Percentiles rank a stretch among this genome's conserved stretches.
Evolutionary conservation across 139 green algal genomes (phyloP).

Genomic region (Marvania coccoides): DNA sequence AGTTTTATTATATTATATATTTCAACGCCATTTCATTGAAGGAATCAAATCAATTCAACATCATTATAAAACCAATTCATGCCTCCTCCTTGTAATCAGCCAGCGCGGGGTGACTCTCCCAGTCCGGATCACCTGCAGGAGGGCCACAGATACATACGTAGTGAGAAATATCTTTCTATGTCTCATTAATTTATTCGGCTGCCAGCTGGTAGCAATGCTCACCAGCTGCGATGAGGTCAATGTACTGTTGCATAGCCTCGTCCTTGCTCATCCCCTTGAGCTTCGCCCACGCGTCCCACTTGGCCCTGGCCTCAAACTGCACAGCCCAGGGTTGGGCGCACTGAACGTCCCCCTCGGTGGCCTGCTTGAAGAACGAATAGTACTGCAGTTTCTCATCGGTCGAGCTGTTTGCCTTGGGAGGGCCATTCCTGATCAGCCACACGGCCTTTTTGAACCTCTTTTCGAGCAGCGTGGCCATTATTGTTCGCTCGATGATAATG

Average conservation of each 20-base stretch:
- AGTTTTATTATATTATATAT: neutral
- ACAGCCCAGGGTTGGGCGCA: slow-evolving; percentile 47
- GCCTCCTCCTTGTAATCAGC: slow-evolving; percentile 37
- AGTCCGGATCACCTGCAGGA: slow-evolving; percentile 35
- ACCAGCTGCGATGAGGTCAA: slow-evolving; percentile 39
- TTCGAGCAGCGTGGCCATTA: slow-evolving; percentile 27
- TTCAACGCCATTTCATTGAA: neutral
- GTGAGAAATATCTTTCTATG: neutral
- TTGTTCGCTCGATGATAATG: too few relatives aligned
- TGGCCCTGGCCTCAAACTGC: slow-evolving; percentile 57
- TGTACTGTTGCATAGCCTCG: slow-evolving; percentile 67
- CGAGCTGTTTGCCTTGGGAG: slow-evolving; percentile 27
- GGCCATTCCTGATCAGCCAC: slow-evolving; percentile 59
- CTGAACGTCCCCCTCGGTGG: slow-evolving; percentile 52
- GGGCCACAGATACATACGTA: neutral
- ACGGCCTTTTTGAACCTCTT: slow-evolving; percentile 51
- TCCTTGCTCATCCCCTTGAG: slow-evolving; percentile 64
- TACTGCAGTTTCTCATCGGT: slow-evolving; percentile 56
- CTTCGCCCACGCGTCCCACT: slow-evolving; percentile 63
- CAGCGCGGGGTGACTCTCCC: slow-evolving; percentile 47
- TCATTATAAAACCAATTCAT: too few relatives aligned
- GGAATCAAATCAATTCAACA: neutral
- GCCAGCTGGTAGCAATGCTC: neutral
- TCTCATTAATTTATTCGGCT: neutral
- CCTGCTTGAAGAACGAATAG: slow-evolving; percentile 60